Evolutionary conservation across 2,329 filamentous ascomycete genomes (phyloP).

Genomic region (Phyllosticta citriasiana): DNA sequence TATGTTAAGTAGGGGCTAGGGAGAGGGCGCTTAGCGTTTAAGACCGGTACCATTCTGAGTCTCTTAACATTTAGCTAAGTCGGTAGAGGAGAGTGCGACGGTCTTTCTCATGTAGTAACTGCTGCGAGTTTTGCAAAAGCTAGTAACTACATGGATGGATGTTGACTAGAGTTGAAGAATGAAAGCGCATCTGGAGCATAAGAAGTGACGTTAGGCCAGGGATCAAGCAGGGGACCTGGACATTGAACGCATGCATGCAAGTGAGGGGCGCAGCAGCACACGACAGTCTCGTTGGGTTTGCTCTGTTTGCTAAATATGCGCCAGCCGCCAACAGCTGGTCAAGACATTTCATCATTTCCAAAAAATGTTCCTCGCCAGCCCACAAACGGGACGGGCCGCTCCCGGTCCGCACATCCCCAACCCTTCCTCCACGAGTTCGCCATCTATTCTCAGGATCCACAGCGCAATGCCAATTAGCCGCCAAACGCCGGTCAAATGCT

Average conservation of each 20-base stretch:
- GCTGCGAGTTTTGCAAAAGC: too few relatives aligned
- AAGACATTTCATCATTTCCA: background rate
- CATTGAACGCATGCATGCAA: background rate
- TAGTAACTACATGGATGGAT: too few relatives aligned
- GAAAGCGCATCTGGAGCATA: background rate
- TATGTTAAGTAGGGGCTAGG: too few relatives aligned
- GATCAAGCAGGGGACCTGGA: background rate
- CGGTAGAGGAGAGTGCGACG: too few relatives aligned
- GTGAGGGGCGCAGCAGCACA: background rate
- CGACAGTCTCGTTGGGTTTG: background rate
- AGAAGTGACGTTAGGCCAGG: background rate
- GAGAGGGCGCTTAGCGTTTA: too few relatives aligned
- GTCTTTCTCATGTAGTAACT: too few relatives aligned
- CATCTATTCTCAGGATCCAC: background rate
- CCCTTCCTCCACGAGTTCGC: background rate
- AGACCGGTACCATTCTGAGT: too few relatives aligned
- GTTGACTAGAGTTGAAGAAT: too few relatives aligned
- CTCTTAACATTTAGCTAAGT: too few relatives aligned
- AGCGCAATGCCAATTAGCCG: background rate
- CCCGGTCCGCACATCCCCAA: background rate
- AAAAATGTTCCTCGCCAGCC: background rate
- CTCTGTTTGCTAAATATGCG: background rate
- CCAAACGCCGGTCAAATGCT: constrained; percentile 7
- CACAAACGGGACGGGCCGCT: background rate
- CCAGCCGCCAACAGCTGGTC: background rate